Percentiles rank a stretch among this genome's conserved stretches.
phyloP scores from a whole-genome alignment of 306 rosid species.

The Gastrolobium villosum region DNA sequence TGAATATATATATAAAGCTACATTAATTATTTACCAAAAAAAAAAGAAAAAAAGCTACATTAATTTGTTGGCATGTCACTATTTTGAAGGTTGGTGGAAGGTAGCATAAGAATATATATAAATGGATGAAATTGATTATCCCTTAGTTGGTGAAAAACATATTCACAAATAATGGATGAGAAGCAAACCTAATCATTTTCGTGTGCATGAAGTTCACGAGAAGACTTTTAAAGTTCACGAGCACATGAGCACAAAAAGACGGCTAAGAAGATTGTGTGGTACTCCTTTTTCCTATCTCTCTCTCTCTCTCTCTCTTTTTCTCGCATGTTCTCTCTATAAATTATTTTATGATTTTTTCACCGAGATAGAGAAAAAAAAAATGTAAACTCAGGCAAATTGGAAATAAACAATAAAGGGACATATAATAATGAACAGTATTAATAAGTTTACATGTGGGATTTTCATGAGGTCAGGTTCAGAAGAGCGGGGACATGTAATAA shows the following conservation, averaged over 20 bases:
- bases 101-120: background rate
- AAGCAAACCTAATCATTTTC: slow-evolving; percentile 44
- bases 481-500: slow-evolving; percentile 19
- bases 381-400: slow-evolving; percentile 31
- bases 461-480: slow-evolving; percentile 19
- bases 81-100: slow-evolving; percentile 7
- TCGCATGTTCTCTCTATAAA: slow-evolving; percentile 3
- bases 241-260: slow-evolving; percentile 62
- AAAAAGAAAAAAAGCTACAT: background rate
- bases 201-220: slow-evolving; percentile 69
- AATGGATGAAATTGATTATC: slow-evolving; percentile 44
- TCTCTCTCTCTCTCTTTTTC: background rate
- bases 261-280: slow-evolving; percentile 57
- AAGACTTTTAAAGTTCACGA: slow-evolving; percentile 64
- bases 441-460: slow-evolving; percentile 16
- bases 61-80: background rate
- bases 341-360: slow-evolving; percentile 40
- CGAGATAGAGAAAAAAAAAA: background rate
- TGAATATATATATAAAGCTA: too few species aligned
- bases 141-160: slow-evolving; percentile 39
- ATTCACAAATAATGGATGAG: slow-evolving; percentile 53
- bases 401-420: background rate
- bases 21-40: too few species aligned
- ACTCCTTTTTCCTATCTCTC: slow-evolving; percentile 11
- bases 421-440: background rate